phyloP scores from a whole-genome alignment of 805 yeast genomes.

The Monosporozyma aerobia region DNA sequence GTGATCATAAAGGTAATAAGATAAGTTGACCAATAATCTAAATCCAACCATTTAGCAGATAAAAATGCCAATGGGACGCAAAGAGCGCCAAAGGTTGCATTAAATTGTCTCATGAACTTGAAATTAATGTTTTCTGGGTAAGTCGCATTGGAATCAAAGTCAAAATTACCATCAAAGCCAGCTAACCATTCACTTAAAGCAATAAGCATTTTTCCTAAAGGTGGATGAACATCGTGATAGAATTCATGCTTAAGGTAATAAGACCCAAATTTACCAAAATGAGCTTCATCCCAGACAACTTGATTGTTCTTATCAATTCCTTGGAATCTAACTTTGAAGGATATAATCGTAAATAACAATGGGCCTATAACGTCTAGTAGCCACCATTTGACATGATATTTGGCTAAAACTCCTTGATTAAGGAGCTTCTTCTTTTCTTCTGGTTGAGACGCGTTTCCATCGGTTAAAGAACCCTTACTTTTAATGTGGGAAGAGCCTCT shows the following conservation, averaged over 20 bases:
- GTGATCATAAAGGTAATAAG: constrained; percentile 70
- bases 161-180: constrained; percentile 82
- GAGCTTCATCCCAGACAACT: constrained; percentile 98
- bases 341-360: constrained; percentile 53
- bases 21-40: constrained; percentile 64
- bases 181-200: constrained; percentile 82
- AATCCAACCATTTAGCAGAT: constrained; percentile 70
- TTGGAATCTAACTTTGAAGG: constrained; percentile 70
- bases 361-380: constrained; percentile 22
- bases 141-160: constrained; percentile 69
- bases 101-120: constrained; percentile 79
- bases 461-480: background rate
- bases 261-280: constrained; percentile 94
- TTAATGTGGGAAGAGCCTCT: background rate
- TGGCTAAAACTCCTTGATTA: background rate
- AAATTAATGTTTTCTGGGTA: constrained; percentile 75
- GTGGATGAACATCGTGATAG: constrained; percentile 96
- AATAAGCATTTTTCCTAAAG: constrained; percentile 86
- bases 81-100: constrained; percentile 73
- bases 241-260: constrained; percentile 81
- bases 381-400: background rate
- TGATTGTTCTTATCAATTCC: constrained; percentile 58
- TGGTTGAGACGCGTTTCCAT: background rate
- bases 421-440: background rate
- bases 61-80: constrained; percentile 83